These are phyloP conservation scores for Candida pseudocylindracea DNA, from an alignment of 1,139 yeast species.

Conservation along the genomic window DNA sequence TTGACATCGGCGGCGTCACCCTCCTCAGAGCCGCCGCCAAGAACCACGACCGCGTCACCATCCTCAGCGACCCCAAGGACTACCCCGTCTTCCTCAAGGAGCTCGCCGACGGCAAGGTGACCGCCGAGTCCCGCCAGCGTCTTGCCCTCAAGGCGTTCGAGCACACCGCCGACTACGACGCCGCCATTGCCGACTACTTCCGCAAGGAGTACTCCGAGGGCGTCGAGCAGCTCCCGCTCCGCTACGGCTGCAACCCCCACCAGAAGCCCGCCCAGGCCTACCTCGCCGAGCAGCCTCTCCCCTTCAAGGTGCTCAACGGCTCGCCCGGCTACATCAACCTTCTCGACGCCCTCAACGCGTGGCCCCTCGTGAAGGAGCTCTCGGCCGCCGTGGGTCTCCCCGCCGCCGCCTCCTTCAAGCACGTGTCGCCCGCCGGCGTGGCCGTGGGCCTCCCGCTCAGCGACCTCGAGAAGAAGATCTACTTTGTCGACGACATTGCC, in stretches of 20 bases:
- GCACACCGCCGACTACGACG: slow-evolving; percentile 94
- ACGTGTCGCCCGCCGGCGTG: slow-evolving; percentile 97
- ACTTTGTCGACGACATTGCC: slow-evolving; percentile 87
- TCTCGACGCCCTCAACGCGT: slow-evolving; percentile 88
- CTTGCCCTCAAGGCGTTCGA: slow-evolving; percentile 94
- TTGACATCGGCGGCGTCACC: slow-evolving; percentile 97
- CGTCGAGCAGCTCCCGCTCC: slow-evolving; percentile 69
- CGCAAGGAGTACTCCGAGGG: slow-evolving; percentile 92
- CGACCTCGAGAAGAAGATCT: slow-evolving; percentile 82
- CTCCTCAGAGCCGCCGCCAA: slow-evolving; percentile 95
- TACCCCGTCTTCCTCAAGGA: slow-evolving; percentile 74
- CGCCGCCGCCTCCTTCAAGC: slow-evolving; percentile 98
- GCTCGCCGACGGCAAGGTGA: slow-evolving; percentile 48
- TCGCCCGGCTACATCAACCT: slow-evolving; percentile 95
- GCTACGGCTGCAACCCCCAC: slow-evolving; percentile 98
- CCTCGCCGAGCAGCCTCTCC: slow-evolving; percentile 68
- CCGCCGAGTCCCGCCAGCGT: slow-evolving; percentile 52
- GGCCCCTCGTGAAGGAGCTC: slow-evolving; percentile 96
- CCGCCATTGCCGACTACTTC: slow-evolving; percentile 89
- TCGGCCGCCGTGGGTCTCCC: slow-evolving; percentile 88
- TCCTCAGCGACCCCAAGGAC: slow-evolving; percentile 83
- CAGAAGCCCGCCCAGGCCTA: slow-evolving; percentile 98
- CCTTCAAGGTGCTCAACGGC: slow-evolving; percentile 83
- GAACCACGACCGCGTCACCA: slow-evolving; percentile 90
- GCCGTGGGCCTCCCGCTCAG: slow-evolving; percentile 89